phyloP scores from a whole-genome alignment of 345 rosid genomes.

The Mallotus nudiflorus region DNA sequence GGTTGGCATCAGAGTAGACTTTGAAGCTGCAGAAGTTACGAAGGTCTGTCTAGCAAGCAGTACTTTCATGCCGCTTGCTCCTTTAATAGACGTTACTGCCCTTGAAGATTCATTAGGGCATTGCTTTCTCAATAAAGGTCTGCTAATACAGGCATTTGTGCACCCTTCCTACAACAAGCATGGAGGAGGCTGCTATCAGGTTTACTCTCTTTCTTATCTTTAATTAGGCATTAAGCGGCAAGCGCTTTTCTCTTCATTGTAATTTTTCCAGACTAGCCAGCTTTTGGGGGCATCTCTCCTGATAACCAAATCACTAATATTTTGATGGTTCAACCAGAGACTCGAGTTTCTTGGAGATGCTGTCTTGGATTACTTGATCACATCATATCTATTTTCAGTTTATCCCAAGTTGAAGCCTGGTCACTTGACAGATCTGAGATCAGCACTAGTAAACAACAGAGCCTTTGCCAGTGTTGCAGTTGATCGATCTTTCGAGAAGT shows the following conservation, averaged over 20 bases:
- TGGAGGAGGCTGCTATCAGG: slow-evolving; percentile 99
- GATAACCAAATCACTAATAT: slow-evolving; percentile 20
- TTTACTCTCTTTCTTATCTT: slow-evolving; percentile 22
- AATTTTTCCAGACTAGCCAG: slow-evolving; percentile 3
- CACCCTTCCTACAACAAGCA: slow-evolving; percentile 84
- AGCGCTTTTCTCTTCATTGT: background rate
- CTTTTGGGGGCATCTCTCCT: slow-evolving; percentile 10
- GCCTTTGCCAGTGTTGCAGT: slow-evolving; percentile 78
- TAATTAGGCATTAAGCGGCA: background rate
- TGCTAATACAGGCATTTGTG: slow-evolving; percentile 79
- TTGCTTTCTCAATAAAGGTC: slow-evolving; percentile 66
- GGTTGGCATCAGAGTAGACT: slow-evolving; percentile 74
- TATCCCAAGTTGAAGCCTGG: slow-evolving; percentile 92
- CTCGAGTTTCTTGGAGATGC: slow-evolving; percentile 99
- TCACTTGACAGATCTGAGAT: slow-evolving; percentile 86
- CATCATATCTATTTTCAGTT: slow-evolving; percentile 73
- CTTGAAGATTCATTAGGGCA: slow-evolving; percentile 55
- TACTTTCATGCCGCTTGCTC: slow-evolving; percentile 53
- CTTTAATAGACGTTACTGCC: slow-evolving; percentile 40
- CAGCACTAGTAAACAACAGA: slow-evolving; percentile 72
- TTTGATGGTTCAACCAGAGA: slow-evolving; percentile 51
- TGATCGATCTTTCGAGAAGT: slow-evolving; percentile 52
- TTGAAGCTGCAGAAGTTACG: slow-evolving; percentile 53
- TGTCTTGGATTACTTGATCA: slow-evolving; percentile 85
- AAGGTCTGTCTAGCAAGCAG: slow-evolving; percentile 56